Percentiles rank a stretch among this genome's conserved stretches.
These are phyloP conservation scores for Puccinellia tenuiflora DNA, from an alignment of 176 grass and related monocot genomes.

Conservation along the genomic window DNA sequence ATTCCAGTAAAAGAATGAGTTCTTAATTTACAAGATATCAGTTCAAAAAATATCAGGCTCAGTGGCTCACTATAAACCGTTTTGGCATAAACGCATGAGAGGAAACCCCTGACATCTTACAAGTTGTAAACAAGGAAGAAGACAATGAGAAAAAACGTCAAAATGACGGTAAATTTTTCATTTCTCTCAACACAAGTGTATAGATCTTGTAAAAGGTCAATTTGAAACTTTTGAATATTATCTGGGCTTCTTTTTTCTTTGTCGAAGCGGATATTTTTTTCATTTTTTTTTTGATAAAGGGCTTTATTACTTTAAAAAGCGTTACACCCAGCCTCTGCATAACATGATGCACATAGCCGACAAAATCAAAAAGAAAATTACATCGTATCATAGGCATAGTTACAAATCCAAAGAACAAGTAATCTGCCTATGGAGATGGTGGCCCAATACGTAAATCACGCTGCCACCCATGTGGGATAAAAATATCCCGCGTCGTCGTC, in stretches of 20 bases:
- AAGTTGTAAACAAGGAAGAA: neutral
- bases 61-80: no score
- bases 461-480: no score
- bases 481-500: no score
- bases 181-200: neutral
- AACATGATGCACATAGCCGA: no score
- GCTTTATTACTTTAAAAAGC: no score
- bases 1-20: neutral
- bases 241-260: neutral
- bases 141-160: neutral
- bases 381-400: no score
- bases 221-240: neutral
- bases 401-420: no score
- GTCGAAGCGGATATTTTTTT: neutral
- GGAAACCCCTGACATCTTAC: neutral
- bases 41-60: neutral
- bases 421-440: no score
- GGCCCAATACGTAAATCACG: no score
- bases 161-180: neutral
- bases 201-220: neutral
- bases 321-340: no score
- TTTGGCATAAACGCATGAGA: neutral
- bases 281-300: neutral
- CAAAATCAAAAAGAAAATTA: no score
- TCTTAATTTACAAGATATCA: neutral